Percentiles rank a stretch among this genome's conserved stretches.
phyloP scores from a whole-genome alignment of 1,284 basidiomycete species.

The Sutorius eximius region DNA sequence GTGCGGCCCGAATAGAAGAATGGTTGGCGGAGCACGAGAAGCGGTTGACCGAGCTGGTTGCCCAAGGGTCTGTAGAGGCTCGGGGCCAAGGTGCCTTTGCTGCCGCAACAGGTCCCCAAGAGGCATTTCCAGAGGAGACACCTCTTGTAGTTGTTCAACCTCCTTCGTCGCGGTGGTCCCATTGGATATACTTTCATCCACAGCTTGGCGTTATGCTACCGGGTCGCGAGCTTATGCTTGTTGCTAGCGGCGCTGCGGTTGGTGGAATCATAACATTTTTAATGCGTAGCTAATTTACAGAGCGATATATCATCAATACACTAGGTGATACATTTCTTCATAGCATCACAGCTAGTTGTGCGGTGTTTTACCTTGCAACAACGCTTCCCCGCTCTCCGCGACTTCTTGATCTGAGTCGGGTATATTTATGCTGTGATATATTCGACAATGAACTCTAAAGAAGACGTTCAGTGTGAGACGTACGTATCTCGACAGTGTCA shows the following conservation, averaged over 20 bases:
- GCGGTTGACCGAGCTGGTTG: constrained; percentile 34
- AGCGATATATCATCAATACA: constrained; percentile 17
- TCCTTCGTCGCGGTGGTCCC: constrained; percentile 14
- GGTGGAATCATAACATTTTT: constrained; percentile 29
- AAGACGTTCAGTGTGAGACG: background rate
- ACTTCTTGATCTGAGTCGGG: background rate
- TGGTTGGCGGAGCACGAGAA: constrained; percentile 54
- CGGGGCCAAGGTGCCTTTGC: constrained; percentile 1
- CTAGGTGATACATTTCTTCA: constrained; percentile 3
- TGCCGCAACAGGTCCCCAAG: constrained; percentile 1
- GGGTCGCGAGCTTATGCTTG: constrained; percentile 27
- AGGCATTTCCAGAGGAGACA: constrained; percentile 4
- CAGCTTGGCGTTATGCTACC: constrained; percentile 9
- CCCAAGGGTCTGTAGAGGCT: constrained; percentile 20
- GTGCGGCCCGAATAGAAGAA: constrained; percentile 48
- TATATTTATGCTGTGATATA: constrained; percentile 28
- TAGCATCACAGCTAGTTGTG: background rate
- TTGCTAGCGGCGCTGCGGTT: constrained; percentile 30
- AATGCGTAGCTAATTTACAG: constrained; percentile 19
- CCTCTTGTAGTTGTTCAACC: background rate
- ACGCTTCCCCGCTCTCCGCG: constrained; percentile 4
- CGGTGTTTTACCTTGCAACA: background rate
- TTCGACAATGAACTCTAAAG: constrained; percentile 32
- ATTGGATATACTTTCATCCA: constrained; percentile 5
- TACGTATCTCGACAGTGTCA: background rate